Evolutionary conservation across 805 yeast genomes (phyloP).

Genomic region (Candida vartiovaarae): DNA sequence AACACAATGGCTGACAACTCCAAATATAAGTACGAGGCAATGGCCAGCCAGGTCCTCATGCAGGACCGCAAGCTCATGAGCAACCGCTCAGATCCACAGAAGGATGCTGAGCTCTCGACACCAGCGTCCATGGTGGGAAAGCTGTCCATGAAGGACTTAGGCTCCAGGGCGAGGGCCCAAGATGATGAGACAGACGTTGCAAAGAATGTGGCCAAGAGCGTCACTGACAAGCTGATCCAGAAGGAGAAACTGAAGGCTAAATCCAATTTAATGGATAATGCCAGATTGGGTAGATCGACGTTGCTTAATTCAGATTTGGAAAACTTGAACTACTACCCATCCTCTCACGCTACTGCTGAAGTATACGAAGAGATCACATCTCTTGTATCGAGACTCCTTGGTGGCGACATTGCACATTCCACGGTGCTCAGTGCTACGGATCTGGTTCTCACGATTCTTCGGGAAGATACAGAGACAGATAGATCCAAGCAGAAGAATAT

Average conservation of each 20-base stretch:
- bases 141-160: conserved; percentile 66
- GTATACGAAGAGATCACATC: conserved; percentile 51
- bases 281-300: conserved; percentile 15
- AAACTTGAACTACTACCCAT: conserved; percentile 55
- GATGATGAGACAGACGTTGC: conserved; percentile 9
- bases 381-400: conserved; percentile 50
- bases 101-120: conserved; percentile 45
- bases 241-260: conserved; percentile 16
- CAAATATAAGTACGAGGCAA: conserved; percentile 55
- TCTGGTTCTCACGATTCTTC: conserved; percentile 47
- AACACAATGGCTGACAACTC: conserved; percentile 16
- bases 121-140: conserved; percentile 72
- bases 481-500: conserved; percentile 38
- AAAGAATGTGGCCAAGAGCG: conserved; percentile 13
- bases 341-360: conserved; percentile 41
- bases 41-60: conserved; percentile 69
- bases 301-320: conserved; percentile 34
- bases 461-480: conserved; percentile 37
- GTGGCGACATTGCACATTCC: conserved; percentile 70
- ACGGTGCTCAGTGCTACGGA: conserved; percentile 68
- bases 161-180: conserved; percentile 28
- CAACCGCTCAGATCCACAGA: conserved; percentile 29
- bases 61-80: conserved; percentile 49
- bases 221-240: conserved; percentile 16
- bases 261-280: conserved; percentile 1